These are phyloP conservation scores for Neurospora sp. DNA, from an alignment of 2,329 filamentous ascomycete species.

Conservation along the genomic window DNA sequence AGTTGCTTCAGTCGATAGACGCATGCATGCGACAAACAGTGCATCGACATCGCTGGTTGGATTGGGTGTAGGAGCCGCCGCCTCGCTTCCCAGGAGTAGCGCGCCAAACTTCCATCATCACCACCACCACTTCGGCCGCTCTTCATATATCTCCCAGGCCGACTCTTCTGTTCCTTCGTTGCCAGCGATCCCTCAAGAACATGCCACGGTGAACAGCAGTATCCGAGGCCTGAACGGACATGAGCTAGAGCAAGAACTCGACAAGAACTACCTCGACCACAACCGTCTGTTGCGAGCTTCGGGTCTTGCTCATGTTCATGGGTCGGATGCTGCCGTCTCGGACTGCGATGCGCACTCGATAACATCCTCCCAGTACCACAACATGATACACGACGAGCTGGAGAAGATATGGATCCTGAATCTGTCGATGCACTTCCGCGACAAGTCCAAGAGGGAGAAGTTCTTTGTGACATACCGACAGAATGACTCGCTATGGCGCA, in stretches of 20 bases:
- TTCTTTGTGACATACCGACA: conserved; percentile 96
- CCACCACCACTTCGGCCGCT: conserved; percentile 21
- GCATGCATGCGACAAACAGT: conserved; percentile 26
- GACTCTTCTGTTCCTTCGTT: conserved; percentile 17
- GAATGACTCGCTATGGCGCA: conserved; percentile 65
- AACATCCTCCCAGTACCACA: conserved; percentile 46
- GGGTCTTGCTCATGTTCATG: neutral
- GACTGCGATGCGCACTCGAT: conserved; percentile 36
- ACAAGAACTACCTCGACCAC: neutral
- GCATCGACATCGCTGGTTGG: conserved; percentile 21
- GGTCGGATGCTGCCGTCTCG: conserved; percentile 21
- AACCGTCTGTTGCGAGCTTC: neutral
- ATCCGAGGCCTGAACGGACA: conserved; percentile 12
- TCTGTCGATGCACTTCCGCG: conserved; percentile 94
- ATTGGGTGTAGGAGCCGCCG: neutral
- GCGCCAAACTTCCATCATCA: conserved; percentile 35
- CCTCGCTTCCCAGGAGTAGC: conserved; percentile 34
- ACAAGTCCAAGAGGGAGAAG: conserved; percentile 87
- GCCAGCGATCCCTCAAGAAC: conserved; percentile 24
- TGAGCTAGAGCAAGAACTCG: conserved; percentile 4
- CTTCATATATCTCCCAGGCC: conserved; percentile 10
- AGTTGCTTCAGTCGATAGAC: conserved; percentile 56
- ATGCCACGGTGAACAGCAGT: conserved; percentile 20
- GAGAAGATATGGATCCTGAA: conserved; percentile 92
- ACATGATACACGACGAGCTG: conserved; percentile 66